These are phyloP conservation scores for Diaporthe velutina DNA, from an alignment of 2,329 filamentous ascomycete species.

Conservation along the genomic window DNA sequence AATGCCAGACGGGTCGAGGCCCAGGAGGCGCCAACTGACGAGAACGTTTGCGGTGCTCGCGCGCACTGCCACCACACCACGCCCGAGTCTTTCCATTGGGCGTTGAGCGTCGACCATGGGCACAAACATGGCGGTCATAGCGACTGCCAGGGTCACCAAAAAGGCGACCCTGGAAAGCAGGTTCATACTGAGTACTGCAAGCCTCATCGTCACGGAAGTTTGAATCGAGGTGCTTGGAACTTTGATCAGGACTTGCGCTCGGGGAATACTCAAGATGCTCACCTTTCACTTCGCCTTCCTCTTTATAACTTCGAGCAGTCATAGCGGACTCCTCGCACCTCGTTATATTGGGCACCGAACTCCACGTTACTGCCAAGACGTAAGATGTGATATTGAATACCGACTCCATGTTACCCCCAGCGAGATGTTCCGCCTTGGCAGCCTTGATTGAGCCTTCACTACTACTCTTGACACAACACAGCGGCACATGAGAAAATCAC, in stretches of 20 bases:
- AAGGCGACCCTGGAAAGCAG: neutral
- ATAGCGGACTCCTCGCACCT: neutral
- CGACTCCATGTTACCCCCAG: neutral
- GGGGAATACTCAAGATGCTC: neutral
- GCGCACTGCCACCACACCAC: neutral
- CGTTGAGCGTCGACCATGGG: neutral
- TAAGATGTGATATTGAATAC: neutral
- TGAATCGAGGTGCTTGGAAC: neutral
- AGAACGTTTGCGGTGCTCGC: neutral
- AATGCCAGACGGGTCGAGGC: neutral
- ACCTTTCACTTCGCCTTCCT: neutral
- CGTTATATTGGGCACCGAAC: neutral
- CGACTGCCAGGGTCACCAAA: neutral
- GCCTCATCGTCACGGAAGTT: neutral
- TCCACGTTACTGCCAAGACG: neutral
- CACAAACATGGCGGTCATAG: neutral
- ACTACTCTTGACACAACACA: neutral
- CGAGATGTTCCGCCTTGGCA: neutral
- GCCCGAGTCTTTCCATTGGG: neutral
- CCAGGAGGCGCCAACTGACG: constrained; percentile 5
- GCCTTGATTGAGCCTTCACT: neutral
- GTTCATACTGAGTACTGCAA: neutral
- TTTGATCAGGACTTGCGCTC: neutral
- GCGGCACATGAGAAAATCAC: neutral
- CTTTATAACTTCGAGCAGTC: neutral